phyloP scores from a whole-genome alignment of 176 grass and related monocot species.

The Zoysia pacifica region DNA sequence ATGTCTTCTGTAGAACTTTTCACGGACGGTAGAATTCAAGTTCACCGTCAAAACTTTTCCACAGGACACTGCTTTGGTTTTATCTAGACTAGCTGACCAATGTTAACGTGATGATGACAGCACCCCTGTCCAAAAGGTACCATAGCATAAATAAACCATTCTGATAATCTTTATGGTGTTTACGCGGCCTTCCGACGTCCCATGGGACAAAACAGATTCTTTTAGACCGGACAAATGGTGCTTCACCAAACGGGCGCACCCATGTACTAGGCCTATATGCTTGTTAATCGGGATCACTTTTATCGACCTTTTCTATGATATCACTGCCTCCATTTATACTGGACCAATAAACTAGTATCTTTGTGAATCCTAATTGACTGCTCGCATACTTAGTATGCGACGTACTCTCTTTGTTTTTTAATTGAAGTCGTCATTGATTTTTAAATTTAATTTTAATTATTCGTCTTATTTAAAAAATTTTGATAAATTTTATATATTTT shows the following conservation, averaged over 20 bases:
- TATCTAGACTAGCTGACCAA: slow-evolving; percentile 24
- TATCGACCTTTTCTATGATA: no score
- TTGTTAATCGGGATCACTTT: not conserved
- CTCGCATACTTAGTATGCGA: no score
- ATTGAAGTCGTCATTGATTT: no score
- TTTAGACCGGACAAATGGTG: not conserved
- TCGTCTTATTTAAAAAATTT: no score
- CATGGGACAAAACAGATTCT: not conserved
- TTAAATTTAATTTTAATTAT: no score
- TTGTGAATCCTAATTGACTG: no score
- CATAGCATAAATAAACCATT: not conserved
- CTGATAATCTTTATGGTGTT: not conserved
- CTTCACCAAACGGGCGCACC: slow-evolving; percentile 22
- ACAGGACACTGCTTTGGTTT: not conserved
- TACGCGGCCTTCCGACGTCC: slow-evolving; percentile 7
- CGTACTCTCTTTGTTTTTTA: no score
- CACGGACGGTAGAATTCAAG: not conserved
- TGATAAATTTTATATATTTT: no score
- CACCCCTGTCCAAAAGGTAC: not conserved
- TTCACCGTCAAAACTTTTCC: not conserved
- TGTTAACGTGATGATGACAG: not conserved
- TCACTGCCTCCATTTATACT: no score
- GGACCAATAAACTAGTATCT: no score
- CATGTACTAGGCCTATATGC: not conserved
- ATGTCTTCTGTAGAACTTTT: not conserved